Base-by-base conservation (phyloP, 75 land plant genomes). In the Larix kaempferi region DNA sequence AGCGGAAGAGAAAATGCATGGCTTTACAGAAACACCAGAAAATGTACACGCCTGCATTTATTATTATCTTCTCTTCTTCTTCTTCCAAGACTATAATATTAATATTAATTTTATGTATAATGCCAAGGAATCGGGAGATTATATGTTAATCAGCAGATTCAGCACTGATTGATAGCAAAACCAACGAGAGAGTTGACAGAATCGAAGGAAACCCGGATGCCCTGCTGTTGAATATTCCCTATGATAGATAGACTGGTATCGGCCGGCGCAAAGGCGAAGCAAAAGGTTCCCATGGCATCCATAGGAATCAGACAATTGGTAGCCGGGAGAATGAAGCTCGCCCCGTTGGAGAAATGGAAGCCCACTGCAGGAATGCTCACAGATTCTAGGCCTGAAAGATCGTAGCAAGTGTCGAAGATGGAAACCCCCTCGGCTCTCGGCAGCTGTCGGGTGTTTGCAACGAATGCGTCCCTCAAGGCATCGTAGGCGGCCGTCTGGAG, bases 371-470 rank as follows among this genome's bases (percentile, higher is more conserved):
- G 93, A 15, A 93, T 89, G 78, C 84, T 33, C 19, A 91, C 90
- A 66, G 83, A 63, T 27, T 56, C 56, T 23, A 71, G 77, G 26
- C 88, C 89, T 19, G 67, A 65, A 39, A 93, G 79, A 57, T 88
- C 85, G 65, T 90, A 93, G 77, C 92, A 85, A 15, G 92, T 88
- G 86, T 92, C 94, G 75, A 92, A 90, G 16, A 92, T 82, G 29
- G 92, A 82, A 57, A 84, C 74, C 21, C 82, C 87, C 5, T 75
- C 44, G 77, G 60, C 65, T 1, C 63, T 74, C 13, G 62, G 63
- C 0, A 29, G 33, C 0, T 29, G 1, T 29, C 1, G 33, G 33
- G 33, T 29, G 33, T 1, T 1, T 15, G 85, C 80, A 21, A 84
- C 83, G 83, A 95, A 91, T 1, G 95, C 98, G 66, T 83, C 81